Evolutionary conservation across 345 rosid genomes (phyloP).

Genomic region (Jatropha curcas): DNA sequence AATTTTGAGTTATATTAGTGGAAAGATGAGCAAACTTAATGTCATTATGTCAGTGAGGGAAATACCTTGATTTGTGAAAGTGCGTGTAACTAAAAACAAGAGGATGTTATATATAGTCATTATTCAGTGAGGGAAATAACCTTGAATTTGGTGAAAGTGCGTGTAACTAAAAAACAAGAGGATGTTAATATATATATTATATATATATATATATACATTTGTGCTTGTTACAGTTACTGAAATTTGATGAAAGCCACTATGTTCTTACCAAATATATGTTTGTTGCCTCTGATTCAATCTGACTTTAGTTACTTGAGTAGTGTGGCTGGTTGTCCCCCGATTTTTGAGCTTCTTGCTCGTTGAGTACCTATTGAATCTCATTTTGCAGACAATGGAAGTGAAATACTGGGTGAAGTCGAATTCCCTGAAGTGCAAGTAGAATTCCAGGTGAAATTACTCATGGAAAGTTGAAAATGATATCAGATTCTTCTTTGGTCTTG

Average conservation of each 20-base stretch:
- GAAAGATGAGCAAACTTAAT: not conserved
- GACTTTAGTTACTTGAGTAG: not conserved
- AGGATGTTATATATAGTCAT: too few species aligned
- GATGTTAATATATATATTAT: too few species aligned
- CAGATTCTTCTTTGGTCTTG: not conserved
- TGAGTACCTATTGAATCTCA: slow-evolving; percentile 19
- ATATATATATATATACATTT: too few species aligned
- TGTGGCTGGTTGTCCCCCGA: not conserved
- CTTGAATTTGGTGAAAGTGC: too few species aligned
- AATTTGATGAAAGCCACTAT: not conserved
- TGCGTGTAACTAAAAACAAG: too few species aligned
- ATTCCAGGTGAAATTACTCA: slow-evolving; percentile 50
- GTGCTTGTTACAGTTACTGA: not conserved
- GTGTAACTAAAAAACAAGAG: too few species aligned
- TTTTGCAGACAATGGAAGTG: slow-evolving; percentile 43
- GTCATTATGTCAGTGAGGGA: not conserved
- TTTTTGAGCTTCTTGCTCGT: slow-evolving; percentile 11
- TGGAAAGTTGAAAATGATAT: not conserved
- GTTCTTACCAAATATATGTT: not conserved
- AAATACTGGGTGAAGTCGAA: slow-evolving; percentile 48
- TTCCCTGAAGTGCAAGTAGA: slow-evolving; percentile 69
- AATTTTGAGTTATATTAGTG: slow-evolving; percentile 1
- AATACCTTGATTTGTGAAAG: not conserved
- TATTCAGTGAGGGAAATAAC: too few species aligned
- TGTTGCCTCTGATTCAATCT: not conserved